Base-by-base conservation (phyloP, 176 grass and related monocot species). In the Zea mays region DNA sequence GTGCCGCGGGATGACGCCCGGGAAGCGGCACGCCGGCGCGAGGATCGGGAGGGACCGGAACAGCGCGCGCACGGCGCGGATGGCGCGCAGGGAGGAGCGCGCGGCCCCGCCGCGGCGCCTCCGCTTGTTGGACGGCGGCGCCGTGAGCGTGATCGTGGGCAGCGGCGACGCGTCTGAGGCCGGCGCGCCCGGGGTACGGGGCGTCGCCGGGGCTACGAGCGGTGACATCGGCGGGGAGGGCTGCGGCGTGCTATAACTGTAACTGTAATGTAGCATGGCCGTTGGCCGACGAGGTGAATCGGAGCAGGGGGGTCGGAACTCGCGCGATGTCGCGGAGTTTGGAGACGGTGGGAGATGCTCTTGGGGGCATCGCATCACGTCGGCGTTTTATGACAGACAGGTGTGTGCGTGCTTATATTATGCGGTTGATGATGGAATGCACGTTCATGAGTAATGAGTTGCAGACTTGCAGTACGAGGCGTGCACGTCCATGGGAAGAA, bases 41-140 rank as follows among this genome's bases (percentile, higher is more conserved):
- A 97, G 80, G 85, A 97, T 97, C 51, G 95, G 91, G 63, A 97
- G 78, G 60, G 89, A 86, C 42, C 94, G 87, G 86, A 97, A 88
- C 82, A 97, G 76, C 2, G 91, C 88, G 67, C 91, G 94, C 69
- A 97, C 74, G 10, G 87, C 91, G 67, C 86, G 91, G 86, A 93
- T 65, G 63, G 91, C 79, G 57, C 82, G 83, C 27, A 64, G 27
- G 45, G 85, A 82, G 44, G 85, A 79, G 59, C 88, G 88, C 41
- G 78, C 86, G 1, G 0, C n/a, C n/a, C n/a, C 42, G 45, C 69
- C 15, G 44, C 72, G 72, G 10, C 63, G 82, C 37, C 73, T 60
- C 71, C 81, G 81, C 81, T 85, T 91, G 76, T 85, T 93, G 55
- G 90, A 83, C 15, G 89, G 79, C 0, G 86, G 81, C 61, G 82